A percentile compares a stretch with the other conserved stretches of the same genome.
Conservation (phyloP, 768 basidiomycete genomes). For the Mycena filopes region DNA sequence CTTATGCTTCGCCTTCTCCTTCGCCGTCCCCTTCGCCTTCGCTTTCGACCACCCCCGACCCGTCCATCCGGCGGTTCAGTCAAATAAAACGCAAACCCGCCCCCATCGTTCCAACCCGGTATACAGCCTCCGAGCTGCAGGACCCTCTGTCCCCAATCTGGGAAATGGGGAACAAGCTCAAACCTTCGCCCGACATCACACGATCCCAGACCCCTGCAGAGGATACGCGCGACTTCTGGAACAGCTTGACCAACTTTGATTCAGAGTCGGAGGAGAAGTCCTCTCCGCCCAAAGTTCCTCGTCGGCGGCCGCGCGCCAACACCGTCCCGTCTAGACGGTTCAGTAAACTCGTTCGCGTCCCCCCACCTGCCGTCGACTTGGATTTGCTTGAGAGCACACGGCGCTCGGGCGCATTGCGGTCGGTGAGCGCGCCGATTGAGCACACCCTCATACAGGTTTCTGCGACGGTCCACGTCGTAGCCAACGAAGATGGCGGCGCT, state of each 20-base stretch:
- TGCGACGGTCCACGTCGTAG: not conserved
- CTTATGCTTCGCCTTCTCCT: not conserved
- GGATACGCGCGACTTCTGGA: constrained; percentile 18
- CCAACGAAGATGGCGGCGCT: not conserved
- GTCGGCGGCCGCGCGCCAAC: constrained; percentile 12
- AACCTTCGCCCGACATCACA: not conserved
- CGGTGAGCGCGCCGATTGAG: constrained; percentile 9
- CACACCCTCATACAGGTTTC: not conserved
- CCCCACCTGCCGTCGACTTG: constrained; percentile 21
- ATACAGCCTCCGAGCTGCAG: constrained; percentile 56
- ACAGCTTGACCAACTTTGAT: constrained; percentile 4
- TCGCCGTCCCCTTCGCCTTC: too few relatives aligned
- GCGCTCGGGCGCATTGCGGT: constrained; percentile 4
- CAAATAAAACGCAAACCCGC: constrained; percentile 26
- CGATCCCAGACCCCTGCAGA: constrained; percentile 14
- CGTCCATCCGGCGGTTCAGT: constrained; percentile 18
- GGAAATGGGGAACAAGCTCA: constrained; percentile 47
- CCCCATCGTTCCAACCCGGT: constrained; percentile 35
- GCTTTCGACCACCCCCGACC: not conserved
- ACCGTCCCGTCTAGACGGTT: constrained; percentile 26
- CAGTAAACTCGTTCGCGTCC: constrained; percentile 19
- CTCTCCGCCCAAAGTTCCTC: not conserved
- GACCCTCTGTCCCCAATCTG: constrained; percentile 59
- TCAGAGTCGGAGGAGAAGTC: constrained; percentile 9
- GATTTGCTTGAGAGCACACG: constrained; percentile 11